Conservation (phyloP, 495 filamentous ascomycete genomes). For the Aspergillus steynii region DNA sequence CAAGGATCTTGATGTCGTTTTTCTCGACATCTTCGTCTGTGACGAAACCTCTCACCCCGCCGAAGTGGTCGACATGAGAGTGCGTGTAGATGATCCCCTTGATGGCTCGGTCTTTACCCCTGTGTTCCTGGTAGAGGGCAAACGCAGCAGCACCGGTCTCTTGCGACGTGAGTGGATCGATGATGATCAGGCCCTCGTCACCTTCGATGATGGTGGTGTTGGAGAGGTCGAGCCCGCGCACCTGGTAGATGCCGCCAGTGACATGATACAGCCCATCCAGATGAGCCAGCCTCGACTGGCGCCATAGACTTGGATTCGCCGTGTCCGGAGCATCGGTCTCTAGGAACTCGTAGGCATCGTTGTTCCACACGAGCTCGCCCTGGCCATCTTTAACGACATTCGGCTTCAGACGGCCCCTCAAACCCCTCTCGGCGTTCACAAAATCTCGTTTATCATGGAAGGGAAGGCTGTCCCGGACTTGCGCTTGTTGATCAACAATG, state of each 20-base stretch:
- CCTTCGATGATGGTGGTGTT: constrained; percentile 30
- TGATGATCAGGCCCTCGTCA: constrained; percentile 21
- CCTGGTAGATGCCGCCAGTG: constrained; percentile 25
- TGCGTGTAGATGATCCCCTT: constrained; percentile 27
- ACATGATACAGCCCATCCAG: constrained; percentile 26
- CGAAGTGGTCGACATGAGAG: constrained; percentile 27
- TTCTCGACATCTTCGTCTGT: constrained; percentile 7
- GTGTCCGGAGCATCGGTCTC: constrained; percentile 18
- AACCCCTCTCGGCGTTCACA: constrained; percentile 20
- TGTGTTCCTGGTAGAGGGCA: constrained; percentile 19
- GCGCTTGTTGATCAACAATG: constrained; percentile 3
- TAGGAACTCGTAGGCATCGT: constrained; percentile 22
- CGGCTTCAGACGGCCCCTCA: constrained; percentile 18
- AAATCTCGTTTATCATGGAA: constrained; percentile 21
- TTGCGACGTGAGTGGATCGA: constrained; percentile 20
- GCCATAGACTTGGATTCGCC: constrained; percentile 27
- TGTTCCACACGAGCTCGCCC: constrained; percentile 21
- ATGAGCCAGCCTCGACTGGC: constrained; percentile 18
- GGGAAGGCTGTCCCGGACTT: constrained; percentile 18
- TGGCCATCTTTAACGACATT: constrained; percentile 14
- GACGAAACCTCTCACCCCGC: constrained; percentile 22
- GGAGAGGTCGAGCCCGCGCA: constrained; percentile 26
- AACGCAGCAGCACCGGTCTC: constrained; percentile 22
- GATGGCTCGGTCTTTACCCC: constrained; percentile 16
- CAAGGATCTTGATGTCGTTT: constrained; percentile 21